Conservation (phyloP, 768 basidiomycete species). For the Ramaria sp. region DNA sequence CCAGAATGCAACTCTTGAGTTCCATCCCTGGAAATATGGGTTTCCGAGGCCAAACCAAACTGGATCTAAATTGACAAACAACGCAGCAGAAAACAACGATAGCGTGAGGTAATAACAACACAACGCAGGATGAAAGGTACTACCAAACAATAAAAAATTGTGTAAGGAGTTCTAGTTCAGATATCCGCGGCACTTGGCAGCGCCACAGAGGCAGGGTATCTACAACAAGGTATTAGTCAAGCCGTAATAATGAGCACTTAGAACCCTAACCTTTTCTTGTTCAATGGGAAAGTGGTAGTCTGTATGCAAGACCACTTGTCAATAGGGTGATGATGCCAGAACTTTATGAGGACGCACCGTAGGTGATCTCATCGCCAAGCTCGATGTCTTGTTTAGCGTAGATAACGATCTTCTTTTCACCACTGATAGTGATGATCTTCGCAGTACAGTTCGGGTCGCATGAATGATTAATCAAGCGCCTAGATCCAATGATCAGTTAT, state of each 20-base stretch:
- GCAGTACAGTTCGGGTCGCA: conserved; percentile 92
- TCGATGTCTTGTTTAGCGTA: conserved; percentile 96
- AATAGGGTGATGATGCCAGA: not conserved
- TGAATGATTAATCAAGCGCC: conserved; percentile 96
- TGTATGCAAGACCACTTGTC: conserved; percentile 19
- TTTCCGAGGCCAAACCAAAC: not conserved
- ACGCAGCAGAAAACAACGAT: not conserved
- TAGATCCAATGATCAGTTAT: conserved; percentile 21
- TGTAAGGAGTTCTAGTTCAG: conserved; percentile 60
- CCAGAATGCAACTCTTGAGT: too few relatives aligned
- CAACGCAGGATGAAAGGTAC: not conserved
- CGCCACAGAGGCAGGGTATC: conserved; percentile 87
- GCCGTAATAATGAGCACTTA: not conserved
- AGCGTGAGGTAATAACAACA: conserved; percentile 6
- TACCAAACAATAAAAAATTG: not conserved
- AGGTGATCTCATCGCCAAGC: conserved; percentile 95
- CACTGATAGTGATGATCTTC: conserved; percentile 84
- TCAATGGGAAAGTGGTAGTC: conserved; percentile 99
- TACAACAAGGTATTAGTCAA: conserved; percentile 6
- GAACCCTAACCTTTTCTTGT: conserved; percentile 61
- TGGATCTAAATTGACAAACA: not conserved
- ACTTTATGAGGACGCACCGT: conserved; percentile 44
- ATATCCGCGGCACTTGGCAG: conserved; percentile 85
- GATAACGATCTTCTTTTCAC: conserved; percentile 97
- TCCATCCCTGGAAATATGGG: too few relatives aligned